Conservation (phyloP, 106 monocot species). For the Agapanthus africanus region DNA sequence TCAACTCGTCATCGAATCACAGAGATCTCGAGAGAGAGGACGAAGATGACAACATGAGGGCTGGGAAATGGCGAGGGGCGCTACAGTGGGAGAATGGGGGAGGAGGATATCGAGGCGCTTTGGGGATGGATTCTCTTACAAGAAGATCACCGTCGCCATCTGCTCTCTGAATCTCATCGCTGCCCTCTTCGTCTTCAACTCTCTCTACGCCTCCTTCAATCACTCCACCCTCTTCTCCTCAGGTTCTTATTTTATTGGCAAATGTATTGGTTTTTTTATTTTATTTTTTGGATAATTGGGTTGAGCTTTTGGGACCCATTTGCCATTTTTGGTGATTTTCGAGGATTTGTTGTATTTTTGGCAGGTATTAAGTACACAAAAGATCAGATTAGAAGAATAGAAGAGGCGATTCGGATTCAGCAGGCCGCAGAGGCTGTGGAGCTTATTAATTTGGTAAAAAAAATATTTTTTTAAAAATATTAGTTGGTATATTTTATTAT, state of each 20-base stretch:
- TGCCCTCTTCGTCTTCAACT: slow-evolving; percentile 48
- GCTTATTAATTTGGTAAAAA: slow-evolving; percentile 49
- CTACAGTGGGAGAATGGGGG: slow-evolving; percentile 15
- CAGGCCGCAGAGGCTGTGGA: slow-evolving; percentile 44
- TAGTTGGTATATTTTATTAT: not conserved
- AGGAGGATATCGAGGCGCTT: slow-evolving; percentile 8
- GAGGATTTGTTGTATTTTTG: slow-evolving; percentile 1
- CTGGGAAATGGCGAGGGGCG: not conserved
- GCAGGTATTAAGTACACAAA: slow-evolving; percentile 39
- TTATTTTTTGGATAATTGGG: not conserved
- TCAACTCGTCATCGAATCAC: not conserved
- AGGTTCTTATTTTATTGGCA: slow-evolving; percentile 1
- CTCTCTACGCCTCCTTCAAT: slow-evolving; percentile 30
- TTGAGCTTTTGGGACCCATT: not conserved
- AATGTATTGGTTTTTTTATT: not conserved
- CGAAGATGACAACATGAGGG: slow-evolving; percentile 9
- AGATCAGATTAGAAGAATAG: slow-evolving; percentile 54
- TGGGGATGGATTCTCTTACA: slow-evolving; percentile 26
- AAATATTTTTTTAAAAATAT: not conserved
- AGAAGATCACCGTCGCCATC: slow-evolving; percentile 46
- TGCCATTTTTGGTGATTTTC: slow-evolving; percentile 1
- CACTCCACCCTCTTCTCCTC: not conserved
- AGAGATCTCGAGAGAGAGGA: not conserved
- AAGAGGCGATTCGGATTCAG: slow-evolving; percentile 64
- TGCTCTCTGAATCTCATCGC: slow-evolving; percentile 67